phyloP scores from a whole-genome alignment of 495 filamentous ascomycete genomes.

The Amniculicola lignicola region DNA sequence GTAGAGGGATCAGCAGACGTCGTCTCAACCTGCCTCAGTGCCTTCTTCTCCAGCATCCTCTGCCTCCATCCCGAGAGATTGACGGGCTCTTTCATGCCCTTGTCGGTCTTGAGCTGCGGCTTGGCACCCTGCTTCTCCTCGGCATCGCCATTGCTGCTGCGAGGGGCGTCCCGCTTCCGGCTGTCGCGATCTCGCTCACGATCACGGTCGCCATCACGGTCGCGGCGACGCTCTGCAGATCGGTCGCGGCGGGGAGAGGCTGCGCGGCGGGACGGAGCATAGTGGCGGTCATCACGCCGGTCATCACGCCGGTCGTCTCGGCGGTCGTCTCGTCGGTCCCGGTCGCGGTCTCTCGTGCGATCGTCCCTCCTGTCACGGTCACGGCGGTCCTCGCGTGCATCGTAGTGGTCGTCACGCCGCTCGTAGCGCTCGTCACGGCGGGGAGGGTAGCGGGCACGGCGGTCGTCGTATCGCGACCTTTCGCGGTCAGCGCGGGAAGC shows the following conservation, averaged over 20 bases:
- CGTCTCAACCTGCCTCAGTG: slow-evolving; percentile 1
- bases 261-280: no score
- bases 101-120: slow-evolving; percentile 57
- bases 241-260: no score
- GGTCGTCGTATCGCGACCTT: slow-evolving; percentile 13
- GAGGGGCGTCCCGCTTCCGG: background rate
- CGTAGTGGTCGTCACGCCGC: background rate
- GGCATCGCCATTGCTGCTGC: slow-evolving; percentile 50
- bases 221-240: background rate
- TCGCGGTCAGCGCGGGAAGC: slow-evolving; percentile 21
- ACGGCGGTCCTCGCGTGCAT: background rate
- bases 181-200: slow-evolving; percentile 16
- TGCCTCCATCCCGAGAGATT: slow-evolving; percentile 17
- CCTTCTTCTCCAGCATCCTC: slow-evolving; percentile 7
- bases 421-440: slow-evolving; percentile 1
- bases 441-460: slow-evolving; percentile 11
- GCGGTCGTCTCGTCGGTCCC: slow-evolving; percentile 14
- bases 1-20: background rate
- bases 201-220: slow-evolving; percentile 8
- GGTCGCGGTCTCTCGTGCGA: no score
- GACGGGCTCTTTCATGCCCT: slow-evolving; percentile 25
- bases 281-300: background rate
- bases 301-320: slow-evolving; percentile 20
- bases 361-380: slow-evolving; percentile 4
- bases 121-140: slow-evolving; percentile 70